Evolutionary conservation across 441 rosid genomes (phyloP), one percentile per base, ranked within the genome.

Genomic region (Lagerstroemia fauriei): DNA sequence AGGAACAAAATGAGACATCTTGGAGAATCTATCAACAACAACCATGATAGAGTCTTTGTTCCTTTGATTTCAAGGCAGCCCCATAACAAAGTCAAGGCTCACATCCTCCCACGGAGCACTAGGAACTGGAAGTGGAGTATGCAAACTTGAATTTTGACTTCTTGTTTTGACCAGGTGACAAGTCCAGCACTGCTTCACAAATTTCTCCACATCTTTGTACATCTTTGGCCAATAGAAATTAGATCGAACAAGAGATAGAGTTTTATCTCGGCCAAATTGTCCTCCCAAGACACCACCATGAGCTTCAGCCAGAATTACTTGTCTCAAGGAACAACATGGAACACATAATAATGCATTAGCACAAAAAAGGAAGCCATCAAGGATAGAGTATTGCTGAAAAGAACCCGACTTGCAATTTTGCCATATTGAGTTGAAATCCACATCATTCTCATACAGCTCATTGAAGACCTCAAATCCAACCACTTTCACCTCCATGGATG

Each of bases 221-320:
- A 75, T 11, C 1, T 24, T 29, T 3, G 86, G 78, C 78, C 57
- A 57, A 46, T 75, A 80, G 16, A 68, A 84, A 17, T 75, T 68
- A 7, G 44, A 38, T 76, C 78, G 29, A 8, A 84, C 13, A 7
- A 48, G 16, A 4, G 24, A 27, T 9, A 80, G 48, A 24, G 57
- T 80, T 7, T 84, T 84, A n/a, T 80, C 80, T 16, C 27, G 18
- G 1, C 74, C 31, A 18, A 80, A 72, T 14, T 84, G 68, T 7
- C 78, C 47, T 13, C n/a, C 78, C 7, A 68, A 25, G 1, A 69
- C 80, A 6, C 76, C 48, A 11, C 12, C 79, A 79, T 79, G 80
- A 14, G 68, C 14, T 22, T 75, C 63, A 7, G 2, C 53, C 6
- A 71, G 16, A 0, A 82, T 12, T 10, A 51, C 9, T 0, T 71